These are phyloP conservation scores for Mycena polygramma DNA, from an alignment of 768 basidiomycete genomes.

Conservation along the genomic window DNA sequence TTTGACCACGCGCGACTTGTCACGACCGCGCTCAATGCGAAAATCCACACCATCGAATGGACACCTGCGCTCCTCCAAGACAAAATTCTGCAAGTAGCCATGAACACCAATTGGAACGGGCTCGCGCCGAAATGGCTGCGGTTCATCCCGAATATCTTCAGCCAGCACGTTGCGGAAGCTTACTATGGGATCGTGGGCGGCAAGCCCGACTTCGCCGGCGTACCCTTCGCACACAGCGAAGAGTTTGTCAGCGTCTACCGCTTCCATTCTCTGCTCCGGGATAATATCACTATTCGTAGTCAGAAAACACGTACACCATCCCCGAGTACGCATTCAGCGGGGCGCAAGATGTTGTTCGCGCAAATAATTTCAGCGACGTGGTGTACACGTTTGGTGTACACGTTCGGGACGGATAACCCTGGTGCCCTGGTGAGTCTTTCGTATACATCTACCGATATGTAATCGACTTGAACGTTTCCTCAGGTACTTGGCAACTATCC, in stretches of 20 bases:
- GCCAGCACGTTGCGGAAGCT: constrained; percentile 3
- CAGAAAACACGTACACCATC: constrained; percentile 22
- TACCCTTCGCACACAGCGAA: constrained; percentile 32
- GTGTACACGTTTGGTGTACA: constrained; percentile 34
- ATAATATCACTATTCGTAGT: constrained; percentile 30
- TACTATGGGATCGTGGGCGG: constrained; percentile 24
- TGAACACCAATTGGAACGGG: constrained; percentile 32
- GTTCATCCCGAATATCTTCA: background rate
- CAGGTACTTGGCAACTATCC: constrained; percentile 30
- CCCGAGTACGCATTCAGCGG: constrained; percentile 27
- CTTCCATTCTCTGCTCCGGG: constrained; percentile 30
- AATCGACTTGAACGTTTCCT: background rate
- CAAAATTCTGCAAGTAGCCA: constrained; percentile 10
- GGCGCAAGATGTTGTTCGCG: constrained; percentile 28
- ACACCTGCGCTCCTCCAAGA: constrained; percentile 28
- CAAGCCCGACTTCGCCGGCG: constrained; percentile 31
- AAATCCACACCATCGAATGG: constrained; percentile 36
- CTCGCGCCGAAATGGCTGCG: constrained; percentile 23
- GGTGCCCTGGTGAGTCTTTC: constrained; percentile 19
- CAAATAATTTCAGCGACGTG: constrained; percentile 28
- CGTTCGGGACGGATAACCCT: constrained; percentile 28
- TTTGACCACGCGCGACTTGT: constrained; percentile 36
- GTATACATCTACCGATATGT: too few relatives aligned
- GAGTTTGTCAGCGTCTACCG: constrained; percentile 33
- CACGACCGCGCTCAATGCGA: constrained; percentile 34